Base-by-base conservation (phyloP, 495 filamentous ascomycete species). In the Hyphodiscus hymeniophilus region DNA sequence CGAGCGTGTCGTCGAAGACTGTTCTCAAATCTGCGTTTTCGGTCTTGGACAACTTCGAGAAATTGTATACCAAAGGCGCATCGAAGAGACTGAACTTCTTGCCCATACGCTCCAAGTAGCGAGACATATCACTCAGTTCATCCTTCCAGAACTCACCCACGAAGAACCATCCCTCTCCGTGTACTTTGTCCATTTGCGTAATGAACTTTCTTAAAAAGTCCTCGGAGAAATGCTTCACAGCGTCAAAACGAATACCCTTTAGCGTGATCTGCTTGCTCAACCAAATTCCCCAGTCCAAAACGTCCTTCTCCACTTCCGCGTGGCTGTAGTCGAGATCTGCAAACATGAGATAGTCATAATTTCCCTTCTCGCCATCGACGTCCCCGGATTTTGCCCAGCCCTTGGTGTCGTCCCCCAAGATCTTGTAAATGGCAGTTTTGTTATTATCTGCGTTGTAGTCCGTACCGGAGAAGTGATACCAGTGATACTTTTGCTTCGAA, bases 101-200 rank as follows among this genome's bases (percentile, higher is more conserved):
- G 33, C 75, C 59, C 66, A 85, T 76, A 30, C 69, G 63, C 17
- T 80, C 70, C 24, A 88, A 64, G 56, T 81, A 87, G 4, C 66
- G 60, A 0, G 66, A 54, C 48, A 88, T 70, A 24, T 69, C 65
- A 12, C 71, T 55, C 1, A 73, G 57, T 48, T 82, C 72, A 18
- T 74, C 78, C 43, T 74, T 72, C 84, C 84, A 89, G 57, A 81
- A 87, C 56, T 89, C 85, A 22, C 81, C 84, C 7, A 90, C 81
- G 16, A 84, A 66, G 55, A 85, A 85, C 63, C 76, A 80, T 7
- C 77, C 66, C 0, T 63, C 53, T 10, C 74, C 74, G 31, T 72
- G 62, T 0, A 62, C 55, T 12, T 66, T 52, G 20, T 79, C 68
- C 23, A 87, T 52, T 41, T 71, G 61, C 2, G 63, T 57, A 22